Evolutionary conservation across 768 basidiomycete genomes (phyloP), one percentile per base, ranked within the genome.

Genomic region (Coprinopsis sp.): DNA sequence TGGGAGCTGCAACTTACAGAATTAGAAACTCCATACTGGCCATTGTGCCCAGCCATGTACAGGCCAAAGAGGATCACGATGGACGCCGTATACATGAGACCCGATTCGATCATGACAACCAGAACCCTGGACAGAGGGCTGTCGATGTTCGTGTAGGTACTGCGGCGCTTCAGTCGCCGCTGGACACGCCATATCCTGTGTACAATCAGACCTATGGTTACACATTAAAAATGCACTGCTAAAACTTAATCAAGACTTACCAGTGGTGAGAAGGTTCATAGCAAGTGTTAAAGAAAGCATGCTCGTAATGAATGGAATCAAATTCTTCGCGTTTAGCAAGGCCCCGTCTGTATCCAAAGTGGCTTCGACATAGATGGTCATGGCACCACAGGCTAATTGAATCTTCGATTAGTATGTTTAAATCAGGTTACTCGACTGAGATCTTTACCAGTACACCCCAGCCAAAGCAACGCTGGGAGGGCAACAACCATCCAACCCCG

Each of bases 41-140:
- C 69, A 43, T 70, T 68, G 41, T 62, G 66, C 16, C 63, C 64
- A 1, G 62, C 56, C 47, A 69, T 58, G 45, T 69, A 68, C 12
- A 67, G 47, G 11, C 43, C 59, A 40, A 70, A 68, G 11, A 70
- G 55, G 39, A 69, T 59, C 16, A 63, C 51, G 48, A 68, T 63
- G 1, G 65, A 63, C 14, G 55, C 24, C 5, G 69, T 69, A 40
- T 72, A 70, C 42, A 72, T 58, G 13, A 70, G 40, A 4, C 69
- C 71, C 11, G 69, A 70, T 52, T 71, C 69, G 23, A 71, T 60
- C 44, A 71, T 50, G 21, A 70, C 53, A 12, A 66, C 46, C 37
- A 66, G 52, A 2, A 66, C 55, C 21, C 52, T 54, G 18, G 51
- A 54, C 19, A 68, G 54, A 4, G 64, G 65, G 14, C 57, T 59